Conservation (phyloP, 1,284 basidiomycete genomes). For the Amylostereum chailletii region DNA sequence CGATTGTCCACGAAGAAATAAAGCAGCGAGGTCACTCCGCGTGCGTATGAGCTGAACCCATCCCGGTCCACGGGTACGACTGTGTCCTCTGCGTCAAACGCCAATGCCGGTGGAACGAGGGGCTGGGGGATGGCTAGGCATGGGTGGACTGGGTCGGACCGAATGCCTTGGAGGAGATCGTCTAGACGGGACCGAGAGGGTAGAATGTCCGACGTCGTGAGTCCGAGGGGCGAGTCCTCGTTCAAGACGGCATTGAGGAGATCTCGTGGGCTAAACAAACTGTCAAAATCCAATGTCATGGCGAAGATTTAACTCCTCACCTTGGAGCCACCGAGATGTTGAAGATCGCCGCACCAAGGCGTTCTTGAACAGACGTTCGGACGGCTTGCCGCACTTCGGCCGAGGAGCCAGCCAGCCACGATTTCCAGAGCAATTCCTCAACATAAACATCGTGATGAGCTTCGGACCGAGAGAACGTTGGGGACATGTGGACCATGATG, state of each 20-base stretch:
- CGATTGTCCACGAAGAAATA: slow-evolving; percentile 56
- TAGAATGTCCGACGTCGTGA: slow-evolving; percentile 38
- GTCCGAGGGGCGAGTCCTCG: neutral
- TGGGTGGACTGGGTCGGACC: slow-evolving; percentile 39
- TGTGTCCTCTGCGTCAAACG: slow-evolving; percentile 14
- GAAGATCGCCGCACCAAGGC: slow-evolving; percentile 7
- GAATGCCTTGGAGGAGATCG: slow-evolving; percentile 35
- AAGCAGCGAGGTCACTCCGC: slow-evolving; percentile 54
- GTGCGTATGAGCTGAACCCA: slow-evolving; percentile 57
- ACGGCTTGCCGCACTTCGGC: slow-evolving; percentile 15
- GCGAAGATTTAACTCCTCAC: neutral
- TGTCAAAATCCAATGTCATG: neutral
- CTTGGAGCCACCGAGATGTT: slow-evolving; percentile 8
- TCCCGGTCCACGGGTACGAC: slow-evolving; percentile 26
- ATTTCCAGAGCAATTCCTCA: slow-evolving; percentile 29
- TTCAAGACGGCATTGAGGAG: slow-evolving; percentile 24
- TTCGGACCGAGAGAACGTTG: slow-evolving; percentile 17
- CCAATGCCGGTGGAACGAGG: slow-evolving; percentile 40
- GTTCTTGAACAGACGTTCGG: slow-evolving; percentile 21
- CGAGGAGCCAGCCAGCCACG: slow-evolving; percentile 21
- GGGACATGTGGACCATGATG: slow-evolving; percentile 37
- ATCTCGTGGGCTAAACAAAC: slow-evolving; percentile 33
- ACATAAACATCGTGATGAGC: slow-evolving; percentile 12
- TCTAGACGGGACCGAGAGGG: slow-evolving; percentile 41
- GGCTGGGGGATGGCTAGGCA: slow-evolving; percentile 58